phyloP scores from a whole-genome alignment of 106 monocot species.

The Cymbidium sinense region DNA sequence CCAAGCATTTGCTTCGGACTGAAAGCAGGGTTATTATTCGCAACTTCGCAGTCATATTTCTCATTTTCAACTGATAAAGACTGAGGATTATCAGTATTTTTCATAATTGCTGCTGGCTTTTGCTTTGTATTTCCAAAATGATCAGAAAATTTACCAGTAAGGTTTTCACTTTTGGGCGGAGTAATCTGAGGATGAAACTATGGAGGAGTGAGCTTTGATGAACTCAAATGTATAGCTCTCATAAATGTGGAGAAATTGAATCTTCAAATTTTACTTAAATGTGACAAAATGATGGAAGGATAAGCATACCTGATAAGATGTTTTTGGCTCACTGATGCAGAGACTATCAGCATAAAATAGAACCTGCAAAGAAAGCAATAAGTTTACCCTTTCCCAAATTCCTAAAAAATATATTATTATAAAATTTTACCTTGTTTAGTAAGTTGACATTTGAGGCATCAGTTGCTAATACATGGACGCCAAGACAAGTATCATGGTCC shows the following conservation, averaged over 20 bases:
- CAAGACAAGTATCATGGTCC: slow-evolving; percentile 29
- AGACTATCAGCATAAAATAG: slow-evolving; percentile 62
- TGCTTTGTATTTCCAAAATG: neutral
- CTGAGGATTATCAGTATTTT: neutral
- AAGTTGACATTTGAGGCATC: slow-evolving; percentile 57
- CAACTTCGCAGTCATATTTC: neutral
- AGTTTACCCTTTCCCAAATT: neutral
- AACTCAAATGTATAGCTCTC: neutral
- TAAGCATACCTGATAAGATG: slow-evolving; percentile 33
- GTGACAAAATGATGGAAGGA: neutral
- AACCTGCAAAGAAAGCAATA: slow-evolving; percentile 40
- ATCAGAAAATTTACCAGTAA: neutral
- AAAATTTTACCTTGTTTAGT: slow-evolving; percentile 55
- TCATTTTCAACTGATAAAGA: neutral
- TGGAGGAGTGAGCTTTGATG: neutral
- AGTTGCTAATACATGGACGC: slow-evolving; percentile 60
- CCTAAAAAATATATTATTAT: too few relatives aligned
- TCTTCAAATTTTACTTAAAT: neutral
- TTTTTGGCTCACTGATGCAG: slow-evolving; percentile 30
- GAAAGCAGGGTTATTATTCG: neutral
- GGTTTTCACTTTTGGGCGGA: neutral
- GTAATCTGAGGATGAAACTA: neutral
- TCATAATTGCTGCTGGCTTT: neutral
- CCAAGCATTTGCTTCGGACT: neutral
- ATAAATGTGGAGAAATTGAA: neutral